Percentiles rank a stretch among this genome's conserved stretches.
These are phyloP conservation scores for Taphrina betulina DNA, from an alignment of 1,139 yeast species.

Conservation along the genomic window DNA sequence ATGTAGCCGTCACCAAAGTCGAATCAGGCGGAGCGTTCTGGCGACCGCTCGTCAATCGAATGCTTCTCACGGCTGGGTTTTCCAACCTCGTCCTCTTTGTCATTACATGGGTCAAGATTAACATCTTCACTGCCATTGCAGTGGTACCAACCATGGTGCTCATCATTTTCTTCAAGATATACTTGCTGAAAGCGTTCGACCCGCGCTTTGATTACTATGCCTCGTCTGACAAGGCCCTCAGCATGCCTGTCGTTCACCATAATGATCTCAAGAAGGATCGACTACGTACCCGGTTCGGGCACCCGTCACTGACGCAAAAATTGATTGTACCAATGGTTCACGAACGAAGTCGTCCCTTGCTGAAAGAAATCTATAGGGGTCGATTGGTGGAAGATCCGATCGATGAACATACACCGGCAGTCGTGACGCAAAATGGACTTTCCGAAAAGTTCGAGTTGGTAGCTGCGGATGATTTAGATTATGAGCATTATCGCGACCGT, in stretches of 20 bases:
- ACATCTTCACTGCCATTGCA: conserved; percentile 41
- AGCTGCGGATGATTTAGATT: conserved; percentile 42
- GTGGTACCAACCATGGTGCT: conserved; percentile 43
- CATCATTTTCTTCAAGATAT: conserved; percentile 44
- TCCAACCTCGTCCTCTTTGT: conserved; percentile 46
- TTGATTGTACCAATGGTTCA: conserved; percentile 46
- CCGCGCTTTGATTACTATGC: conserved; percentile 42
- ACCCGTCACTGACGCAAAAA: conserved; percentile 43
- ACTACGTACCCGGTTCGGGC: conserved; percentile 42
- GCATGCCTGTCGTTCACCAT: conserved; percentile 32
- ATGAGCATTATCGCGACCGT: conserved; percentile 39
- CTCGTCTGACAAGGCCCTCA: conserved; percentile 39
- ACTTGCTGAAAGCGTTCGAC: conserved; percentile 39
- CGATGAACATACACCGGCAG: conserved; percentile 23
- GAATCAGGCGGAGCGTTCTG: conserved; percentile 48
- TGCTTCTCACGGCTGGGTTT: conserved; percentile 45
- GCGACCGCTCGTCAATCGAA: conserved; percentile 46
- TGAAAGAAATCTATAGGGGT: conserved; percentile 38
- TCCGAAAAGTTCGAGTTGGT: conserved; percentile 42
- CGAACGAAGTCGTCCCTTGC: conserved; percentile 40
- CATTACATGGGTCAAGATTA: conserved; percentile 45
- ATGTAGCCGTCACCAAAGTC: conserved; percentile 46
- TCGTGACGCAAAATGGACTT: conserved; percentile 14
- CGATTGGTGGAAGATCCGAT: conserved; percentile 20
- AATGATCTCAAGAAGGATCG: conserved; percentile 38